Evolutionary conservation across 176 grass and related monocot genomes (phyloP).

Genomic region (Phyllostachys edulis): DNA sequence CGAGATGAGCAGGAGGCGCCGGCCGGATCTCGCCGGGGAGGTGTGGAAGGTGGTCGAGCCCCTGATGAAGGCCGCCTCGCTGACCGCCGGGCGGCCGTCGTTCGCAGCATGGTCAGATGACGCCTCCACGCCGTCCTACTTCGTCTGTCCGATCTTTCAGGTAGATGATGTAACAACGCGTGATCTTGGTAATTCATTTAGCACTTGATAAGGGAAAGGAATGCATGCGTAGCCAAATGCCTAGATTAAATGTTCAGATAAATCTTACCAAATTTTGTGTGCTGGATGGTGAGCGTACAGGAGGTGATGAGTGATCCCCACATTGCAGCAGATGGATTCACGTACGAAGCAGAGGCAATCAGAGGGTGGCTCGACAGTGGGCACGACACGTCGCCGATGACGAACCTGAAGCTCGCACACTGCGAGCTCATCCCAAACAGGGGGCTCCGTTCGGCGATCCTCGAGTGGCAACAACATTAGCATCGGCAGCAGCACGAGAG

Average conservation of each 20-base stretch:
- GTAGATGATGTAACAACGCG: neutral
- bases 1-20: constrained; percentile 22
- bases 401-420: constrained; percentile 54
- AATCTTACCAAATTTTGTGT: neutral
- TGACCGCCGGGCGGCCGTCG: constrained; percentile 3
- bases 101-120: constrained; percentile 4
- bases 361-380: constrained; percentile 49
- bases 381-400: constrained; percentile 62
- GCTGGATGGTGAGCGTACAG: neutral
- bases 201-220: neutral
- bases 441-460: constrained; percentile 61
- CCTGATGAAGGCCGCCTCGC: constrained; percentile 34
- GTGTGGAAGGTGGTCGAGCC: constrained; percentile 47
- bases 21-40: constrained; percentile 46
- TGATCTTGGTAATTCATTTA: no score
- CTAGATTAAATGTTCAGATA: neutral
- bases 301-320: constrained; percentile 62
- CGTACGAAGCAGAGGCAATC: constrained; percentile 63
- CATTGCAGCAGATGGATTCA: constrained; percentile 61
- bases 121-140: constrained; percentile 22
- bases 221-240: neutral
- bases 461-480: constrained; percentile 45
- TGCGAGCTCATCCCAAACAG: constrained; percentile 55
- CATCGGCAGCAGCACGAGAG: neutral
- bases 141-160: constrained; percentile 42